Conservation (phyloP, 2,329 filamentous ascomycete species). For the Lachnellula cervina region DNA sequence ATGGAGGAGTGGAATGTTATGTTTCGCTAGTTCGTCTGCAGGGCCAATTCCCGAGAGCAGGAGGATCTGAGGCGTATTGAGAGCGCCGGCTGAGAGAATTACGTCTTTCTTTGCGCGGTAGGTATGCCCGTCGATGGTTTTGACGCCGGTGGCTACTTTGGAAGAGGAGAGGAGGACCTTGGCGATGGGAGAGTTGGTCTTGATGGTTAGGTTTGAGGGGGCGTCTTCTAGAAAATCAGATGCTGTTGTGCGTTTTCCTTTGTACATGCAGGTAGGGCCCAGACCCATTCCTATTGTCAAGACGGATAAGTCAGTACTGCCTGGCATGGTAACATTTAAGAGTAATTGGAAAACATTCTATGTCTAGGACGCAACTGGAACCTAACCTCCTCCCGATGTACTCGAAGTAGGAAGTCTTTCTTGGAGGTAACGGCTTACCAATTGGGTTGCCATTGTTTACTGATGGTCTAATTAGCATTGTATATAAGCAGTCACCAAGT, state of each 20-base stretch:
- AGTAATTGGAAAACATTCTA: neutral
- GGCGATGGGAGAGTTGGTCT: slow-evolving; percentile 44
- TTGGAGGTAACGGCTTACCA: neutral
- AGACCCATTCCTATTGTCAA: slow-evolving; percentile 42
- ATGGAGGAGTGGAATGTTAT: slow-evolving; percentile 48
- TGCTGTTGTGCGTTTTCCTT: slow-evolving; percentile 46
- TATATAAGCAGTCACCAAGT: neutral
- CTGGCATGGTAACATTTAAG: neutral
- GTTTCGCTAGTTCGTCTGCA: slow-evolving; percentile 33
- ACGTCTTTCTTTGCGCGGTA: slow-evolving; percentile 36
- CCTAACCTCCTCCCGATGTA: too few relatives aligned
- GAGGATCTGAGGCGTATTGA: slow-evolving; percentile 43
- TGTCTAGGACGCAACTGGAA: too few relatives aligned
- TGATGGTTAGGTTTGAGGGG: slow-evolving; percentile 48
- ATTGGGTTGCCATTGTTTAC: slow-evolving; percentile 55
- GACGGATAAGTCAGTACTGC: neutral
- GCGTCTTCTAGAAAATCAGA: slow-evolving; percentile 41
- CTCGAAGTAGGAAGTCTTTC: too few relatives aligned
- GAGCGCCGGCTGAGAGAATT: slow-evolving; percentile 43
- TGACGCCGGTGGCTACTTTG: slow-evolving; percentile 41
- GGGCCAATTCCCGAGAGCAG: slow-evolving; percentile 44
- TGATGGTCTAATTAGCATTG: slow-evolving; percentile 33
- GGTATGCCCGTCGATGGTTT: slow-evolving; percentile 35
- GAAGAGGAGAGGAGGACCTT: slow-evolving; percentile 44
- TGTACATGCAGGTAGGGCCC: slow-evolving; percentile 44